Percentiles rank a stretch among this genome's conserved stretches.
Evolutionary conservation across 2,329 filamentous ascomycete species (phyloP).

Genomic region (Chrysoporthe puriensis): DNA sequence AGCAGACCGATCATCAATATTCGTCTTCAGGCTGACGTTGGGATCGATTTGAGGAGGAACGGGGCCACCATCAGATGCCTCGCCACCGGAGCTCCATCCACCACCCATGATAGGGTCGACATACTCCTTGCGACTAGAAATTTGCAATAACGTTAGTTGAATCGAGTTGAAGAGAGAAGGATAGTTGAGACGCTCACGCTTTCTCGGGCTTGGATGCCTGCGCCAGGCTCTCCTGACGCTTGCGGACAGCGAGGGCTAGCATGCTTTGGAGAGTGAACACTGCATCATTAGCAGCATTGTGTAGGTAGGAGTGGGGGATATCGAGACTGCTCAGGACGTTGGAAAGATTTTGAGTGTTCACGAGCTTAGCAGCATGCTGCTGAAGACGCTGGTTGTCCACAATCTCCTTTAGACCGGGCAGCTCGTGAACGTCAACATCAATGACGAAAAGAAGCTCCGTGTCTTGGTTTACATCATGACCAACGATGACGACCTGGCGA

Average conservation of each 20-base stretch:
- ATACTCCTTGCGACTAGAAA: slow-evolving; percentile 27
- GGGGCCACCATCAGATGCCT: slow-evolving; percentile 38
- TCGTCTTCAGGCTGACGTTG: slow-evolving; percentile 3
- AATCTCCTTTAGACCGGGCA: slow-evolving; percentile 62
- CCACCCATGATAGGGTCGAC: slow-evolving; percentile 32
- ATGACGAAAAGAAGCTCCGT: slow-evolving; percentile 67
- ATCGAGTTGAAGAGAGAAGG: not conserved
- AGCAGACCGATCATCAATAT: not conserved
- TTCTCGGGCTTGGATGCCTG: slow-evolving; percentile 23
- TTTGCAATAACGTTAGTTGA: slow-evolving; percentile 4
- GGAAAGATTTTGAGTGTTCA: slow-evolving; percentile 59
- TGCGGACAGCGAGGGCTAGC: slow-evolving; percentile 59
- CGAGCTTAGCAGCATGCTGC: slow-evolving; percentile 60
- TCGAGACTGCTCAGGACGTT: slow-evolving; percentile 66
- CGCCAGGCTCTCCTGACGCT: slow-evolving; percentile 36
- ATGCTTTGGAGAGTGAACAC: slow-evolving; percentile 77
- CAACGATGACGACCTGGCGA: slow-evolving; percentile 72
- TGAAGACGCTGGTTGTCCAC: slow-evolving; percentile 77
- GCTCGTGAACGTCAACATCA: slow-evolving; percentile 62
- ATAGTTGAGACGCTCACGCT: slow-evolving; percentile 4
- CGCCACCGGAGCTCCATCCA: slow-evolving; percentile 39
- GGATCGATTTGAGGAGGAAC: slow-evolving; percentile 11
- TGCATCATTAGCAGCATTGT: slow-evolving; percentile 89
- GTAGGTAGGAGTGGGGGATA: slow-evolving; percentile 67
- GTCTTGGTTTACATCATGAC: slow-evolving; percentile 73